These are phyloP conservation scores for Ramichloridium luteum DNA, from an alignment of 2,329 filamentous ascomycete species.

Conservation along the genomic window DNA sequence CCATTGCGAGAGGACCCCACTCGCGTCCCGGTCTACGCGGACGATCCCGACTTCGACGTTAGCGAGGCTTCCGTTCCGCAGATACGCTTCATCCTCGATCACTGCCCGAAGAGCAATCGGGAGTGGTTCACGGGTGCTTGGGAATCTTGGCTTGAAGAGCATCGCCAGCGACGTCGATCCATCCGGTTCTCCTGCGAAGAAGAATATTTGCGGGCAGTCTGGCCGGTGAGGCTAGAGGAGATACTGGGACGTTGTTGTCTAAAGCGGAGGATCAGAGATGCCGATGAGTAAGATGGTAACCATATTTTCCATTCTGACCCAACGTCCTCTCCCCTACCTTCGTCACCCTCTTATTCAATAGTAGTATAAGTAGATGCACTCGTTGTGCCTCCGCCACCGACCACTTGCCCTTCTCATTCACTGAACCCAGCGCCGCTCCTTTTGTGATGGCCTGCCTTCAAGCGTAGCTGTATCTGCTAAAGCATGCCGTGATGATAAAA, in stretches of 20 bases:
- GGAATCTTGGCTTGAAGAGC: not conserved
- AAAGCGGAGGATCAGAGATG: not conserved
- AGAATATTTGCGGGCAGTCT: not conserved
- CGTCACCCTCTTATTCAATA: no score
- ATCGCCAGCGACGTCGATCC: not conserved
- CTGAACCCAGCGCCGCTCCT: no score
- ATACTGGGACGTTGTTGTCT: not conserved
- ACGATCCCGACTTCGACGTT: not conserved
- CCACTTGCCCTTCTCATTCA: no score
- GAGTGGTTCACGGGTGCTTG: slow-evolving; percentile 2
- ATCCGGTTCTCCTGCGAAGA: not conserved
- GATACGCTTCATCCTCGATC: slow-evolving; percentile 5
- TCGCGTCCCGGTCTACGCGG: not conserved
- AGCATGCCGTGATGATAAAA: no score
- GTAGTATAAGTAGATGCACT: no score
- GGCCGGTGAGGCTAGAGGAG: not conserved
- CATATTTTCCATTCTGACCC: no score
- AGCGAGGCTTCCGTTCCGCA: slow-evolving; percentile 2
- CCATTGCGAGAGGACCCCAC: not conserved
- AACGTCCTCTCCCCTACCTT: no score
- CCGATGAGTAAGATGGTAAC: not conserved
- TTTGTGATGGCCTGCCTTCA: no score
- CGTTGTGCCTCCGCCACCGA: no score
- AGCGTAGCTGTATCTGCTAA: no score
- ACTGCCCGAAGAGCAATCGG: slow-evolving; percentile 1